Evolutionary conservation across 2,329 filamentous ascomycete species (phyloP), one percentile per base, ranked within the genome.

Genomic region (Trichophyton verrucosum): DNA sequence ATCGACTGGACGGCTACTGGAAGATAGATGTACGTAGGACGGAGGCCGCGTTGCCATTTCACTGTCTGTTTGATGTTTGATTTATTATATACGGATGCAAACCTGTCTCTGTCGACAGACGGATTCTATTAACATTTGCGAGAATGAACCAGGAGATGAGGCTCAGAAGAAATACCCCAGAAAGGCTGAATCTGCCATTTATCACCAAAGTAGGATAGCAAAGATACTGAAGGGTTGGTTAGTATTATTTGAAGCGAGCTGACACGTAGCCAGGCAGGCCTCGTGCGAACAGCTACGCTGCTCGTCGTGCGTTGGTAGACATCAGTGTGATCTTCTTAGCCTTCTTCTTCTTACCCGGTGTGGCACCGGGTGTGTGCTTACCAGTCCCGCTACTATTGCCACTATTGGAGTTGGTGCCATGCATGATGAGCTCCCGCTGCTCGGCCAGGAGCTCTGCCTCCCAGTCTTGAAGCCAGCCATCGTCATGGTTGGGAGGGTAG

Each of bases 401-500:
- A 20, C 15, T 22, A 24, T 22, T 51, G 46, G 13, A 6, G 46
- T 55, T 55, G 51, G 51, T 20, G n/a, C 30, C 63, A 60, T 55
- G 60, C 24, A 57, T 60, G 42, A 59, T 61, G 36, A 61, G 67
- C 61, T 58, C 65, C 64, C 59, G 62, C 66, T 46, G 64, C 62
- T 57, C 61, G 69, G 59, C 69, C 68, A 30, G 68, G 15, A 95
- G 71, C 4, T 96, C 83, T 61, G 87, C 85, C 68, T 95, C 89
- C 86, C 86, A 89, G 1, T 86, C 89, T 67, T 88, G 86, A 15
- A 92, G 77, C 91, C 91, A 96, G 0, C 91, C 92, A 70, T 96
- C 91, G 64, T 91, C 84, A 1, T 73, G 75, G 27, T 17, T 55
- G 13, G 51, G 22, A 13, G 51, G 27, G 15, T 20, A 27, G 15